Base-by-base conservation (phyloP, 306 rosid species). In the Castanea mollissima region DNA sequence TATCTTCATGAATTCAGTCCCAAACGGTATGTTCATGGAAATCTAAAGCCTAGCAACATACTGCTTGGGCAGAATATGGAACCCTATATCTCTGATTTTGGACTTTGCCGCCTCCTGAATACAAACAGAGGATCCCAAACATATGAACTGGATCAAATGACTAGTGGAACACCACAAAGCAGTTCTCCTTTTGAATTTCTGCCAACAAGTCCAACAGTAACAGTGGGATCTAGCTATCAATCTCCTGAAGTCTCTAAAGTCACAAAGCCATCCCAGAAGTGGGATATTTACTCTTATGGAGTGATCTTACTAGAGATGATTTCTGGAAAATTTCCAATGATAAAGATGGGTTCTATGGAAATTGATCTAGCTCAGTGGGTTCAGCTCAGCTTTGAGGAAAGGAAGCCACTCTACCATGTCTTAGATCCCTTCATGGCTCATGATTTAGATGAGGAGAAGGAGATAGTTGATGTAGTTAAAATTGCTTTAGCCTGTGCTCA, bases 1-100 rank as follows among this genome's bases (percentile, higher is more conserved):
- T 85, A 85, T 82, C 85, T 89, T 23, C 92, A 89, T 19, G 92
- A 89, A 78, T 85, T 75, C 56, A 83, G 89, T 82, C 90, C 87
- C 69, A 89, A 83, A 79, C 87, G 83, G 63, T 89, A 86, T 38
- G 92, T 89, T 63, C 90, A 89, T 38, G 89, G 92, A 35, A 85
- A 87, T 72, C 74, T 89, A 83, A 89, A 83, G 80, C 88, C 92
- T 0, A 82, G 32, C 63, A 89, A 85, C 77, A 35, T 89, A 75
- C 85, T 86, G 49, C 90, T 89, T 55, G 92, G 85, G 34, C 87
- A 75, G n/a, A 74, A 82, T 74, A 84, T 86, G 92, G 88, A 82
- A 49, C 86, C 92, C 21, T 82, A 34, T 10, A 82, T 89, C 63
- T 86, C 90, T 19, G 88, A 89, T 80, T 89, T 89, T 19, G 92